These are phyloP conservation scores for Aspergillus asperescens DNA, from an alignment of 495 filamentous ascomycete species.

Conservation along the genomic window DNA sequence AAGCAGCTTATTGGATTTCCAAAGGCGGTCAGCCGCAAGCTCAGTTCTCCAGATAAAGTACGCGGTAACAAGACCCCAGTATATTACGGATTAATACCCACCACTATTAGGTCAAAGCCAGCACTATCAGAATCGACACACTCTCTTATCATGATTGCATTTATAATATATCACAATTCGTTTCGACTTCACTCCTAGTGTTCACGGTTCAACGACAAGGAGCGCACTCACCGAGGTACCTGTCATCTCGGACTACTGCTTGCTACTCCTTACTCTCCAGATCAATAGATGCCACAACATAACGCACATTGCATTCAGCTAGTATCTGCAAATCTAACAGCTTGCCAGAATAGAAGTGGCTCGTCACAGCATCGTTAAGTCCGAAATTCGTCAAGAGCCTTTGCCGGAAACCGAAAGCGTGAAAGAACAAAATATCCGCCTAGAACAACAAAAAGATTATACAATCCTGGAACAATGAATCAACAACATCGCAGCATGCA, in stretches of 20 bases:
- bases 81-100: neutral
- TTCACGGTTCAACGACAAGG: neutral
- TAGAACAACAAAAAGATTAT: constrained; percentile 10
- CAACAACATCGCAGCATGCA: constrained; percentile 19
- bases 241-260: neutral
- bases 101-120: neutral
- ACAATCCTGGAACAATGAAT: constrained; percentile 12
- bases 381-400: constrained; percentile 22
- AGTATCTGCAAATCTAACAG: neutral
- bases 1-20: neutral
- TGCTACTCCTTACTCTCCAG: constrained; percentile 8
- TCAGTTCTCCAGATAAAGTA: neutral
- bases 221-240: neutral
- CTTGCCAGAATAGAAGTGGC: constrained; percentile 9
- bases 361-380: constrained; percentile 23
- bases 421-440: constrained; percentile 7
- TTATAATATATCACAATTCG: neutral
- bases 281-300: constrained; percentile 1
- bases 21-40: neutral
- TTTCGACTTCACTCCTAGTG: neutral
- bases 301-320: constrained; percentile 13
- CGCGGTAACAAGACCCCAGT: neutral
- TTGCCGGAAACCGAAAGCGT: constrained; percentile 4
- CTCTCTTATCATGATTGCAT: neutral
- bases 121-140: neutral